Evolutionary conservation across 208 protist species (phyloP).

Genomic region (Acanthamoeba pearcei): DNA sequence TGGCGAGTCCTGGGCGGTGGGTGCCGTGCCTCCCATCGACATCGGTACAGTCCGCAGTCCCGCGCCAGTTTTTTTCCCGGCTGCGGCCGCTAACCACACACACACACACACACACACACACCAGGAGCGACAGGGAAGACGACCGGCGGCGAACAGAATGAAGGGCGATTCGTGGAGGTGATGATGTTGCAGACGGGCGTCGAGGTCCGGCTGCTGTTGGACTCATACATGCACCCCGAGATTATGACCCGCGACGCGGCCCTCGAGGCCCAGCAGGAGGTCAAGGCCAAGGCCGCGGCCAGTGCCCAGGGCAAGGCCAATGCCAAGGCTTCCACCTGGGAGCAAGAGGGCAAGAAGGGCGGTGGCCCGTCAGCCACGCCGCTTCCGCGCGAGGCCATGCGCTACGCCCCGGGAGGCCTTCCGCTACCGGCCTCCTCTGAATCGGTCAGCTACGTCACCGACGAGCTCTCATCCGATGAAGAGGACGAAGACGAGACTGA

Average conservation of each 20-base stretch:
- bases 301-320: background rate
- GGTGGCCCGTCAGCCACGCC: background rate
- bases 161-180: constrained; percentile 50
- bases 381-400: constrained; percentile 36
- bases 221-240: constrained; percentile 68
- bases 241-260: constrained; percentile 18
- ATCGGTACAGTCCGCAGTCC: background rate
- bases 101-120: background rate
- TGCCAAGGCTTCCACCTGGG: background rate
- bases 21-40: constrained; percentile 4
- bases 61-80: background rate
- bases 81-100: background rate
- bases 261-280: constrained; percentile 5
- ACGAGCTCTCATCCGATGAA: background rate
- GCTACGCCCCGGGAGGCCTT: background rate
- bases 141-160: background rate
- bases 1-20: constrained; percentile 51
- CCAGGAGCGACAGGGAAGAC: background rate
- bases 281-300: background rate
- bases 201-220: constrained; percentile 40
- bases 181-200: constrained; percentile 58
- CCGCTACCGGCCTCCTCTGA: constrained; percentile 19
- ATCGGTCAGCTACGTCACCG: constrained; percentile 24
- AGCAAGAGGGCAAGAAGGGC: constrained; percentile 50
- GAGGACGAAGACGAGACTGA: constrained; percentile 3